These are phyloP conservation scores for Sphenostylis stenocarpa DNA, from an alignment of 306 rosid genomes.

Conservation along the genomic window DNA sequence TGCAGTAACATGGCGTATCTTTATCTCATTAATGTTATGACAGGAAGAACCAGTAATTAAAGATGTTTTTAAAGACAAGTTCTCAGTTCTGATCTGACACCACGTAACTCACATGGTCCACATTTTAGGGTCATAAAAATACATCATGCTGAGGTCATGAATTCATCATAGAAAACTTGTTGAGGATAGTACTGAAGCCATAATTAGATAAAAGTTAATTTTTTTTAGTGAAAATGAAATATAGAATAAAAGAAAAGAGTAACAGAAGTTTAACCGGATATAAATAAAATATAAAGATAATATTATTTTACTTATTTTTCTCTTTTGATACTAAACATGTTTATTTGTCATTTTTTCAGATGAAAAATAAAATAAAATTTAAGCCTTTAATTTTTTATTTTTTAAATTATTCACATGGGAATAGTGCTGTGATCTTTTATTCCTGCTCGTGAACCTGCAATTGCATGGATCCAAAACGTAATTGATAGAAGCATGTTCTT, in stretches of 20 bases:
- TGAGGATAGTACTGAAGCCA: too few species aligned
- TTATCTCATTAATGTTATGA: background rate
- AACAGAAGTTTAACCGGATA: too few species aligned
- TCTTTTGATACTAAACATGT: too few species aligned
- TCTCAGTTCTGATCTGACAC: background rate
- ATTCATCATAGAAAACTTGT: too few species aligned
- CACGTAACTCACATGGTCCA: slow-evolving; percentile 16
- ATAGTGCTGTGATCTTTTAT: slow-evolving; percentile 13
- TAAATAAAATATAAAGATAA: too few species aligned
- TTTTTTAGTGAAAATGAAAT: too few species aligned
- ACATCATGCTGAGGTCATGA: background rate
- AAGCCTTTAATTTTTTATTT: too few species aligned
- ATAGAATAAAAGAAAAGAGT: too few species aligned
- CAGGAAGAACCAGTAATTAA: background rate
- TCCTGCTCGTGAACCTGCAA: slow-evolving; percentile 37
- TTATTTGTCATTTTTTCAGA: too few species aligned
- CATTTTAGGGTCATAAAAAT: background rate
- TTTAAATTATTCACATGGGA: slow-evolving; percentile 36
- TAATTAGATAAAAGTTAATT: too few species aligned
- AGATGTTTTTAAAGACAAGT: background rate
- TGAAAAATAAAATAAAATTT: too few species aligned
- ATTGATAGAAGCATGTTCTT: slow-evolving; percentile 27
- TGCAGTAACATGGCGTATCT: slow-evolving; percentile 13
- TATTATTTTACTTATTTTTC: too few species aligned
- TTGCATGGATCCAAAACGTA: slow-evolving; percentile 37